phyloP scores from a whole-genome alignment of 1,284 basidiomycete species.

The Cutaneotrichosporon cutaneum region DNA sequence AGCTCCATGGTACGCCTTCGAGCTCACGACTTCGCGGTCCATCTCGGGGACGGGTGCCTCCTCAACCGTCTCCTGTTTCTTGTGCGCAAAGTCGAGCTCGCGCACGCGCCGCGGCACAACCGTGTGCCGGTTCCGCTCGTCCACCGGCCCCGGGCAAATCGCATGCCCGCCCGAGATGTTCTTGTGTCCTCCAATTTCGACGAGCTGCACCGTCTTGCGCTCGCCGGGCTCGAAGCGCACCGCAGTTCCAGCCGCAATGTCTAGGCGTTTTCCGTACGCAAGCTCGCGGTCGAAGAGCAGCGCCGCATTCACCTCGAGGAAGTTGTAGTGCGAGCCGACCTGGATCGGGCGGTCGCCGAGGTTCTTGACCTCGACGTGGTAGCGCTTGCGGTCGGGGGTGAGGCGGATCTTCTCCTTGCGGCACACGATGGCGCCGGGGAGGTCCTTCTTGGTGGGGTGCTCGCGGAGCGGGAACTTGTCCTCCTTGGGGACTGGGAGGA shows the following conservation, averaged over 20 bases:
- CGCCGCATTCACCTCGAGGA: slow-evolving; percentile 81
- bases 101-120: slow-evolving; percentile 21
- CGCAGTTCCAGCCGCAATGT: slow-evolving; percentile 88
- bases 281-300: slow-evolving; percentile 79
- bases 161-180: slow-evolving; percentile 78
- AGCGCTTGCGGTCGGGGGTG: slow-evolving; percentile 68
- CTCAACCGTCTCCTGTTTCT: slow-evolving; percentile 39
- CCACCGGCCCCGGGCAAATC: slow-evolving; percentile 62
- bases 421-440: slow-evolving; percentile 73
- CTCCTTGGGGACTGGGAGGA: slow-evolving; percentile 74
- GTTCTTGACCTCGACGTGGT: slow-evolving; percentile 79
- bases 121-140: slow-evolving; percentile 32
- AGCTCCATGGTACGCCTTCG: neutral
- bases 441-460: slow-evolving; percentile 59
- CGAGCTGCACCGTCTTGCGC: slow-evolving; percentile 76
- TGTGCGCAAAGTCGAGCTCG: slow-evolving; percentile 47
- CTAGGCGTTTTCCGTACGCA: slow-evolving; percentile 76
- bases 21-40: slow-evolving; percentile 52
- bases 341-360: slow-evolving; percentile 93
- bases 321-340: slow-evolving; percentile 91
- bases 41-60: slow-evolving; percentile 37
- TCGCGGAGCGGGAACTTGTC: slow-evolving; percentile 64
- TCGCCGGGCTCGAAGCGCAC: slow-evolving; percentile 97
- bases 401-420: slow-evolving; percentile 68
- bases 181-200: slow-evolving; percentile 71